Evolutionary conservation across 2,329 filamentous ascomycete species (phyloP).

Genomic region (Fusarium domesticum): DNA sequence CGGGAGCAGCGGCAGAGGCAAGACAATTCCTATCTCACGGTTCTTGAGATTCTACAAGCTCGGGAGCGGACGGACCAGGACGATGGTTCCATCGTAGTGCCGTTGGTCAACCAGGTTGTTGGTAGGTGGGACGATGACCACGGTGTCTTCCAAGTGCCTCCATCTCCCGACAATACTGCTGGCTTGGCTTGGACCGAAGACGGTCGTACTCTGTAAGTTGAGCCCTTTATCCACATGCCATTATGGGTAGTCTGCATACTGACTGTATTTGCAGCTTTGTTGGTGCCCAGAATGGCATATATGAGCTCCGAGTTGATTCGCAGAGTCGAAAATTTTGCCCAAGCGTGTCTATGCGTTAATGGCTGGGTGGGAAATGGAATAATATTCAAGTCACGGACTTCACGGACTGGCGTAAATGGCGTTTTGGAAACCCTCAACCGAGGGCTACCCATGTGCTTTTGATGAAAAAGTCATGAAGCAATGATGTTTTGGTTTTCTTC

Average conservation of each 20-base stretch:
- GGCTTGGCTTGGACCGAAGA: conserved; percentile 62
- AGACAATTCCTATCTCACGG: conserved; percentile 37
- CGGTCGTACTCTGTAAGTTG: conserved; percentile 55
- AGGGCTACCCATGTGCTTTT: too few relatives aligned
- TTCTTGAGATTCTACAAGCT: conserved; percentile 38
- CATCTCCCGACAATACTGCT: conserved; percentile 56
- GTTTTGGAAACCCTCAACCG: too few relatives aligned
- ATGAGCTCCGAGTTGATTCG: conserved; percentile 67
- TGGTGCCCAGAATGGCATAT: conserved; percentile 69
- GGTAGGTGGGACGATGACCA: conserved; percentile 42
- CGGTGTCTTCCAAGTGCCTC: conserved; percentile 42
- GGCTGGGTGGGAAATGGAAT: not conserved
- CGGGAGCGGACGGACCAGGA: conserved; percentile 36
- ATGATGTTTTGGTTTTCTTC: conserved; percentile 14
- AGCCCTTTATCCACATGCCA: not conserved
- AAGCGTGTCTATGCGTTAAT: conserved; percentile 51
- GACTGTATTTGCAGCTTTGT: conserved; percentile 47
- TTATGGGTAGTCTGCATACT: conserved; percentile 8
- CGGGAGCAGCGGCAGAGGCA: conserved; percentile 37
- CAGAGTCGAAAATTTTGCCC: conserved; percentile 58
- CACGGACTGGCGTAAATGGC: conserved; percentile 5
- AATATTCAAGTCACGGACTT: not conserved
- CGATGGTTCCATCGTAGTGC: conserved; percentile 36
- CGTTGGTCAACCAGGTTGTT: conserved; percentile 38
- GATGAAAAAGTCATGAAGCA: conserved; percentile 22